A percentile compares a stretch with the other conserved stretches of the same genome.
These are phyloP conservation scores for Lipomyces sp. DNA, from an alignment of 805 yeast species.

Conservation along the genomic window DNA sequence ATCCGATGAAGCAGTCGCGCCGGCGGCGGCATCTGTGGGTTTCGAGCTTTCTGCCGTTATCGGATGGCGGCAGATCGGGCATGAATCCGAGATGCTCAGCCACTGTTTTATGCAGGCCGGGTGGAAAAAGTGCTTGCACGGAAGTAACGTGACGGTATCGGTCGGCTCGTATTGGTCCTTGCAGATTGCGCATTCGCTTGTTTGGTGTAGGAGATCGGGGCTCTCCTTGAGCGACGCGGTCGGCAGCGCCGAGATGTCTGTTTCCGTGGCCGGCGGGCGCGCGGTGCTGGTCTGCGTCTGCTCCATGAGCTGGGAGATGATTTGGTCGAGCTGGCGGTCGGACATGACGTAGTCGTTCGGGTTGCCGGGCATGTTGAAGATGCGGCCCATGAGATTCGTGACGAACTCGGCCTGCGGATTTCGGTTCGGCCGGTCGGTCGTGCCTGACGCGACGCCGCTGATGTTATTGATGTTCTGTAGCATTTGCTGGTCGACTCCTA, in stretches of 20 bases:
- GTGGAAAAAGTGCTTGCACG: conserved; percentile 30
- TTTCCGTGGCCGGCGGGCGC: conserved; percentile 26
- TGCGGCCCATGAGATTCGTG: conserved; percentile 9
- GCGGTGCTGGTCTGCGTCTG: conserved; percentile 18
- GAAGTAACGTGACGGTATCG: conserved; percentile 19
- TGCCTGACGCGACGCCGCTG: not conserved
- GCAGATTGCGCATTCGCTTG: conserved; percentile 30
- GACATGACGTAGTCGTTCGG: conserved; percentile 27
- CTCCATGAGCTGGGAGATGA: conserved; percentile 30
- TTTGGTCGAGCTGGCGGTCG: conserved; percentile 26
- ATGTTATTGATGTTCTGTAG: too few relatives aligned
- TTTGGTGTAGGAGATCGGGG: conserved; percentile 4
- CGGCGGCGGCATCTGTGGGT: not conserved
- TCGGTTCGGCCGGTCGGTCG: not conserved
- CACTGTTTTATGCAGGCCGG: conserved; percentile 29
- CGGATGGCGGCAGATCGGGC: conserved; percentile 27
- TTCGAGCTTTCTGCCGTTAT: conserved; percentile 3
- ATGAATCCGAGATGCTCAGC: conserved; percentile 28
- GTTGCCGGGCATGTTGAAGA: conserved; percentile 23
- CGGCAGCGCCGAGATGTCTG: conserved; percentile 14
- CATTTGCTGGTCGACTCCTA: not conserved
- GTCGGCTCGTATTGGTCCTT: conserved; percentile 19
- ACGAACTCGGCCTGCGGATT: not conserved
- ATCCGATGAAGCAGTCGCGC: not conserved
- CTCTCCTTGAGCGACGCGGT: not conserved